Percentiles rank a stretch among this genome's conserved stretches.
These are phyloP conservation scores for Apophysomyces ossiformis DNA, from an alignment of 371 early-diverging fungal species.

Conservation along the genomic window DNA sequence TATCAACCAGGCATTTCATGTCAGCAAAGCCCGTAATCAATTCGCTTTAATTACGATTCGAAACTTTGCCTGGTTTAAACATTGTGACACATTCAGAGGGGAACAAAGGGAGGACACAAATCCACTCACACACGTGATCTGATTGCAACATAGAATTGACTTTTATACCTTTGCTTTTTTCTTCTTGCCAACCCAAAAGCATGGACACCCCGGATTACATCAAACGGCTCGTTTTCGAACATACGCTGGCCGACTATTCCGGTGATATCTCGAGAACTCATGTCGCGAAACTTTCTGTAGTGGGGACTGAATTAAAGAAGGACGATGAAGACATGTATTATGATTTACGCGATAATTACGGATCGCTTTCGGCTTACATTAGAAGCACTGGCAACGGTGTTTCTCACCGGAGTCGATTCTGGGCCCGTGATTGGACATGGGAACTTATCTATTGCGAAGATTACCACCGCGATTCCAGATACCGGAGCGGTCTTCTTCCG, in stretches of 20 bases:
- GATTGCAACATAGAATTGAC: no score
- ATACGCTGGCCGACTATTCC: neutral
- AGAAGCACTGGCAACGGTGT: neutral
- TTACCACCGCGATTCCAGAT: neutral
- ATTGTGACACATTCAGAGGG: no score
- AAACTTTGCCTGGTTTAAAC: no score
- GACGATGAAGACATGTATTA: neutral
- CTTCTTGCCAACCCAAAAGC: neutral
- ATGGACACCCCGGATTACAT: neutral
- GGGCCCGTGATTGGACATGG: neutral
- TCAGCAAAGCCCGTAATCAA: no score
- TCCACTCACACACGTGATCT: no score
- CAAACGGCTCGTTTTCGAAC: neutral
- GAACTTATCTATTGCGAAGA: neutral
- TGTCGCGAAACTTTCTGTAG: neutral
- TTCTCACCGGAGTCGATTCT: neutral
- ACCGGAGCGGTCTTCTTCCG: neutral
- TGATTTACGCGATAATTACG: neutral
- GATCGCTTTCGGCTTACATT: neutral
- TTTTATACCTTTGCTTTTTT: no score
- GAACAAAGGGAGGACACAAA: no score
- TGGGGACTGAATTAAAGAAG: neutral
- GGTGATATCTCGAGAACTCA: neutral
- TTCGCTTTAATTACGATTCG: no score
- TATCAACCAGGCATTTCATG: no score